Conservation (phyloP, 441 rosid species). For the Brassica balearica region DNA sequence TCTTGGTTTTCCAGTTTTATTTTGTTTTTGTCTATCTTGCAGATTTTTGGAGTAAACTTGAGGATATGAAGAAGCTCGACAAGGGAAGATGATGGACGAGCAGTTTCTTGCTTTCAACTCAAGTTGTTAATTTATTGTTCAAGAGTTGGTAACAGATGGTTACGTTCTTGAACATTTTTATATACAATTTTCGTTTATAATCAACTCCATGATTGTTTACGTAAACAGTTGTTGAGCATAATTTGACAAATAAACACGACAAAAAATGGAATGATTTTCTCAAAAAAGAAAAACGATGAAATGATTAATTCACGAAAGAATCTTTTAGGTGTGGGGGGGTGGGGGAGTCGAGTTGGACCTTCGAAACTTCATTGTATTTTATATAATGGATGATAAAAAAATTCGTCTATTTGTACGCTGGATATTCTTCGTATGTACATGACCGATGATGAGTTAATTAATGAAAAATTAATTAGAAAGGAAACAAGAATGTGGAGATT, state of each 20-base stretch:
- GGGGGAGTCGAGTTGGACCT: slow-evolving; percentile 18
- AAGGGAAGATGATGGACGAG: slow-evolving; percentile 20
- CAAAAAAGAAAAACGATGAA: not conserved
- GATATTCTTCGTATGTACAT: slow-evolving; percentile 24
- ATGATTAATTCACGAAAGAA: slow-evolving; percentile 39
- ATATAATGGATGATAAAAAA: not conserved
- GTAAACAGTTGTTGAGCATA: slow-evolving; percentile 37
- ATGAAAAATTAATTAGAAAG: slow-evolving; percentile 16
- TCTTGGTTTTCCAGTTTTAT: not conserved
- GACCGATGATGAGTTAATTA: slow-evolving; percentile 11
- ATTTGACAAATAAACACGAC: slow-evolving; percentile 26
- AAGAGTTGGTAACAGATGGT: slow-evolving; percentile 42
- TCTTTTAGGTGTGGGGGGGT: slow-evolving; percentile 12
- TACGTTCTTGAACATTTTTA: slow-evolving; percentile 26
- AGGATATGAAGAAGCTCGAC: slow-evolving; percentile 15
- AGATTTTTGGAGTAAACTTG: slow-evolving; percentile 16
- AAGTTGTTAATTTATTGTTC: slow-evolving; percentile 33
- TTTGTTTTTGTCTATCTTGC: not conserved
- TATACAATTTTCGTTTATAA: slow-evolving; percentile 3
- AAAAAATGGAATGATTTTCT: no score
- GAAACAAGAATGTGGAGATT: slow-evolving; percentile 18
- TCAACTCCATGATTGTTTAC: slow-evolving; percentile 33
- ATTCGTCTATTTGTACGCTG: not conserved
- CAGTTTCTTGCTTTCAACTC: slow-evolving; percentile 32
- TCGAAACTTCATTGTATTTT: slow-evolving; percentile 29